Conservation (phyloP, 495 filamentous ascomycete genomes). For the Articulospora tetracladia region DNA sequence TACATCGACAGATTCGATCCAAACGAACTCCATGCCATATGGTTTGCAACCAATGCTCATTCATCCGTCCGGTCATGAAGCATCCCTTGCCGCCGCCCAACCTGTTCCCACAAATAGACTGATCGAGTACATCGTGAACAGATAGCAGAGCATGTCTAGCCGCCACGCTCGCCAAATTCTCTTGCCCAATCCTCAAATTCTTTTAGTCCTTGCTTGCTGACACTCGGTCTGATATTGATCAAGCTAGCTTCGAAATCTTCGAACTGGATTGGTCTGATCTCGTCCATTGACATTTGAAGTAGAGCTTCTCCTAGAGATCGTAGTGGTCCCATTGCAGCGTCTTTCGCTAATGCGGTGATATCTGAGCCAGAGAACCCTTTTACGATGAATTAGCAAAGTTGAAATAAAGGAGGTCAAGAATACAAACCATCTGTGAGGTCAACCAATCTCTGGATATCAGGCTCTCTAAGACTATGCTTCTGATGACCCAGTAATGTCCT, state of each 20-base stretch:
- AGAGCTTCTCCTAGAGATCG: slow-evolving; percentile 88
- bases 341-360: slow-evolving; percentile 95
- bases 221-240: slow-evolving; percentile 82
- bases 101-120: too few species aligned
- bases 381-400: slow-evolving; percentile 12
- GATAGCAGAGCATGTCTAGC: slow-evolving; percentile 35
- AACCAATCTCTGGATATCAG: slow-evolving; percentile 76
- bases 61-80: too few species aligned
- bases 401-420: slow-evolving; percentile 1
- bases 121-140: too few species aligned
- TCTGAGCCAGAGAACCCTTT: slow-evolving; percentile 94
- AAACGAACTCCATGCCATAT: too few species aligned
- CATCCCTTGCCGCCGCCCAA: too few species aligned
- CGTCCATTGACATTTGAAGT: slow-evolving; percentile 85
- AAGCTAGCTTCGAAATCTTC: slow-evolving; percentile 85
- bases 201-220: slow-evolving; percentile 77
- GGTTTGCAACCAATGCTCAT: too few species aligned
- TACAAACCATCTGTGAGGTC: slow-evolving; percentile 76
- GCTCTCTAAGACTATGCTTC: slow-evolving; percentile 71
- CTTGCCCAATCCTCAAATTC: slow-evolving; percentile 92
- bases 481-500: slow-evolving; percentile 77
- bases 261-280: slow-evolving; percentile 83
- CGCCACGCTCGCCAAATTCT: slow-evolving; percentile 89
- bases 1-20: too few species aligned
- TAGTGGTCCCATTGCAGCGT: slow-evolving; percentile 96